Percentiles rank a stretch among this genome's conserved stretches.
Evolutionary conservation across 1,139 yeast species (phyloP).

Genomic region (Saccharomycopsis crataegensis): DNA sequence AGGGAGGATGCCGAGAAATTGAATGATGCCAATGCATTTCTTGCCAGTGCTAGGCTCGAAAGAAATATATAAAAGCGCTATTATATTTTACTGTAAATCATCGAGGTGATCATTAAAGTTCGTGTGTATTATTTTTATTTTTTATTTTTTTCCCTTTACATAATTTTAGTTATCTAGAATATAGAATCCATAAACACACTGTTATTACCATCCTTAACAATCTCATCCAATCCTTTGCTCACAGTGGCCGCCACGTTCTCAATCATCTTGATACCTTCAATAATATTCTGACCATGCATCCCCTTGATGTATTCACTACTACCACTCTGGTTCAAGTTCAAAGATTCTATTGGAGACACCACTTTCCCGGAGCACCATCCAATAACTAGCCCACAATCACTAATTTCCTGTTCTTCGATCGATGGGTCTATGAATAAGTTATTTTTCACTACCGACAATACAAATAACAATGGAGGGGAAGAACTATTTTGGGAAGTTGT

Average conservation of each 20-base stretch:
- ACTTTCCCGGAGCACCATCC: conserved; percentile 63
- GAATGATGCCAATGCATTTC: conserved; percentile 17
- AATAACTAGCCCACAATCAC: conserved; percentile 71
- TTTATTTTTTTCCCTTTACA: neutral
- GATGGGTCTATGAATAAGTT: conserved; percentile 74
- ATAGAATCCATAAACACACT: conserved; percentile 16
- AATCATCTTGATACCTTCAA: conserved; percentile 23
- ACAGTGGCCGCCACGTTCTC: conserved; percentile 21
- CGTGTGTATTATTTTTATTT: neutral
- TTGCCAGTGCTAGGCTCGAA: conserved; percentile 2
- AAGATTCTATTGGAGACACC: conserved; percentile 54
- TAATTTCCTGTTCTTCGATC: conserved; percentile 74
- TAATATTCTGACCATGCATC: conserved; percentile 22
- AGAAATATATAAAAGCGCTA: neutral
- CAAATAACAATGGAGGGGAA: conserved; percentile 64
- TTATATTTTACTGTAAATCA: neutral
- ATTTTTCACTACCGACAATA: conserved; percentile 67
- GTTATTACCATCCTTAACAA: conserved; percentile 14
- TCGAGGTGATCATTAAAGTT: neutral
- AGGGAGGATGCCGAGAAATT: conserved; percentile 18
- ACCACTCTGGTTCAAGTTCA: conserved; percentile 35
- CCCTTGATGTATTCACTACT: conserved; percentile 22
- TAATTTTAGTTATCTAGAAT: conserved; percentile 3
- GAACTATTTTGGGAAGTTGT: neutral
- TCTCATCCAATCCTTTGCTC: conserved; percentile 10